Evolutionary conservation across 805 yeast species (phyloP).

Genomic region (Wilhelminamyces savonicus): DNA sequence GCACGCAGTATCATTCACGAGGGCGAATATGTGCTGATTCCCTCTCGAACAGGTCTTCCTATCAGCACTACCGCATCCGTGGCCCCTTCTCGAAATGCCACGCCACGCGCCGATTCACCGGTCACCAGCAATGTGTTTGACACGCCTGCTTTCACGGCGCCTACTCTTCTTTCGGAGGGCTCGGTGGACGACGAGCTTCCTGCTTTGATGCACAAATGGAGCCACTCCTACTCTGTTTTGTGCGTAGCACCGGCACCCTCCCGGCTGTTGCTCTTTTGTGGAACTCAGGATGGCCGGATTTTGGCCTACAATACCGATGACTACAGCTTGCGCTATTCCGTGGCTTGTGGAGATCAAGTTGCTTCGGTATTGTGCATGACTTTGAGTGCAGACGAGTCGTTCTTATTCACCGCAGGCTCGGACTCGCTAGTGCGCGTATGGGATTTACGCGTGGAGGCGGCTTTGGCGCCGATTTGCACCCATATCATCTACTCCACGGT

Average conservation of each 20-base stretch:
- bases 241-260: conserved; percentile 61
- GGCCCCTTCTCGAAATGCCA: conserved; percentile 7
- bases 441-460: conserved; percentile 58
- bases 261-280: conserved; percentile 65
- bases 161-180: neutral
- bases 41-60: conserved; percentile 20
- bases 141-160: conserved; percentile 1
- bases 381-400: conserved; percentile 46
- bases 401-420: conserved; percentile 78
- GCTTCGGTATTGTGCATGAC: conserved; percentile 73
- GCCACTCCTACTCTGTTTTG: conserved; percentile 62
- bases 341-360: conserved; percentile 48
- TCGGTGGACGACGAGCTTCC: conserved; percentile 3
- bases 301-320: conserved; percentile 62
- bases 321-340: conserved; percentile 47
- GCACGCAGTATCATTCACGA: conserved; percentile 31
- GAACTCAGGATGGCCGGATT: conserved; percentile 82
- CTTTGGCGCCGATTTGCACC: conserved; percentile 18
- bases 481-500: conserved; percentile 77
- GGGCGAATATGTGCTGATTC: conserved; percentile 25
- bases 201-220: conserved; percentile 60
- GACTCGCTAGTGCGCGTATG: conserved; percentile 87
- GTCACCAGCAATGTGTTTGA: conserved; percentile 17
- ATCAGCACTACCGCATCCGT: conserved; percentile 15
- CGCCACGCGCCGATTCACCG: conserved; percentile 14